Evolutionary conservation across 768 basidiomycete genomes (phyloP).

Genomic region (Coprinopsis sp.): DNA sequence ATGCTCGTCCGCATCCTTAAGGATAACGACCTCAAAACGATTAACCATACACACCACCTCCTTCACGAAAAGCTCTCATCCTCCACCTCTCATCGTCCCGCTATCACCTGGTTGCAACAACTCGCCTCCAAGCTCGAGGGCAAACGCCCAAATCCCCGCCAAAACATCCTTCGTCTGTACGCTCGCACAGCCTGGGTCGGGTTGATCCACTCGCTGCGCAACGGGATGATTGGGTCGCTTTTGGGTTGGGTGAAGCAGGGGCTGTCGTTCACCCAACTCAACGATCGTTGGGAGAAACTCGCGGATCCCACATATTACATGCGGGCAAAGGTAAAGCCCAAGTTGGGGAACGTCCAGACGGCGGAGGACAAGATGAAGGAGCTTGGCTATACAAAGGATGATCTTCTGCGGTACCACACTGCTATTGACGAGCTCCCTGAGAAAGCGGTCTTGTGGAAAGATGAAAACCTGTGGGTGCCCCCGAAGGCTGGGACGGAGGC

Average conservation of each 20-base stretch:
- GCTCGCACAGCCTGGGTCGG: conserved; percentile 3
- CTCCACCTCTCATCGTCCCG: too few species aligned
- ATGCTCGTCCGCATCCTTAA: too few species aligned
- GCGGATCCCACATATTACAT: conserved; percentile 3
- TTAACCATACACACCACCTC: too few species aligned
- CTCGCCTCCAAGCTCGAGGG: too few species aligned
- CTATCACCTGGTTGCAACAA: too few species aligned
- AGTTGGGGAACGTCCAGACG: not conserved
- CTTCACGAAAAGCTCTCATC: too few species aligned
- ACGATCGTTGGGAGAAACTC: not conserved
- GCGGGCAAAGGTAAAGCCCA: not conserved
- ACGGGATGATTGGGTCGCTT: conserved; percentile 2
- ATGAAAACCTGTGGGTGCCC: not conserved
- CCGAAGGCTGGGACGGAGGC: too few species aligned
- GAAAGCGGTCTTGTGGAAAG: not conserved
- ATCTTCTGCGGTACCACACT: conserved; percentile 1
- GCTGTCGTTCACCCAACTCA: not conserved
- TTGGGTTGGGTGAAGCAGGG: not conserved
- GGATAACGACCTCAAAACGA: too few species aligned
- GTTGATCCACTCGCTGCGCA: conserved; percentile 4
- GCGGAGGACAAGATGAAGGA: conserved; percentile 4
- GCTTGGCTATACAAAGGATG: conserved; percentile 3
- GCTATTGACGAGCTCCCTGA: conserved; percentile 1
- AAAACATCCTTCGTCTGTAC: conserved; percentile 1
- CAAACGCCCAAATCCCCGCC: too few species aligned